phyloP scores from a whole-genome alignment of 1,284 basidiomycete species.

The Boletus smithii region DNA sequence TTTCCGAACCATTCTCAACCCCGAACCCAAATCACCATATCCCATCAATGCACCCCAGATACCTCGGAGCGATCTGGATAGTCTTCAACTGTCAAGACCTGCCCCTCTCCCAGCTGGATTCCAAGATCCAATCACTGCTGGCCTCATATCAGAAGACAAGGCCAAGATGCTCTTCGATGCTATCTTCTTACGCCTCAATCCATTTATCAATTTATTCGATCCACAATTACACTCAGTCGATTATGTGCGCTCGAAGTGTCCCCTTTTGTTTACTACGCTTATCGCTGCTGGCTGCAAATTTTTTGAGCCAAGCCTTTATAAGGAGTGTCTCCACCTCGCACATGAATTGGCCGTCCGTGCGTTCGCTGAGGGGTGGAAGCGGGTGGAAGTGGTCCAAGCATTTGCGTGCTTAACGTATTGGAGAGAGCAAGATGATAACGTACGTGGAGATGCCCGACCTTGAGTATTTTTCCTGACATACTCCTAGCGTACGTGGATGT shows the following conservation, averaged over 20 bases:
- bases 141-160: constrained; percentile 63
- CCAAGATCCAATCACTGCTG: constrained; percentile 65
- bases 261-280: constrained; percentile 78
- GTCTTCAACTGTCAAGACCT: constrained; percentile 35
- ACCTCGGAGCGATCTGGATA: constrained; percentile 30
- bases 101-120: constrained; percentile 39
- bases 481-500: constrained; percentile 72
- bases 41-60: constrained; percentile 21
- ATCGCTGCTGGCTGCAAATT: constrained; percentile 84
- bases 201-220: constrained; percentile 83
- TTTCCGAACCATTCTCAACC: constrained; percentile 77
- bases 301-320: constrained; percentile 68
- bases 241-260: constrained; percentile 71
- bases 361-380: constrained; percentile 72
- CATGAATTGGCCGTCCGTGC: constrained; percentile 71
- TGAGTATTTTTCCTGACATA: constrained; percentile 15
- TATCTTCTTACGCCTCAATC: constrained; percentile 76
- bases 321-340: constrained; percentile 62
- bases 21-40: constrained; percentile 50
- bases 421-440: constrained; percentile 79
- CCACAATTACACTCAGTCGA: constrained; percentile 67
- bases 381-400: constrained; percentile 79
- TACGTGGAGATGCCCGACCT: constrained; percentile 34
- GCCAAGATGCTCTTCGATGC: constrained; percentile 69
- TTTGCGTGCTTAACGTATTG: constrained; percentile 84